A percentile compares a stretch with the other conserved stretches of the same genome.
phyloP scores from a whole-genome alignment of 352 stramenopile species.

The Phytophthora tubulina region DNA sequence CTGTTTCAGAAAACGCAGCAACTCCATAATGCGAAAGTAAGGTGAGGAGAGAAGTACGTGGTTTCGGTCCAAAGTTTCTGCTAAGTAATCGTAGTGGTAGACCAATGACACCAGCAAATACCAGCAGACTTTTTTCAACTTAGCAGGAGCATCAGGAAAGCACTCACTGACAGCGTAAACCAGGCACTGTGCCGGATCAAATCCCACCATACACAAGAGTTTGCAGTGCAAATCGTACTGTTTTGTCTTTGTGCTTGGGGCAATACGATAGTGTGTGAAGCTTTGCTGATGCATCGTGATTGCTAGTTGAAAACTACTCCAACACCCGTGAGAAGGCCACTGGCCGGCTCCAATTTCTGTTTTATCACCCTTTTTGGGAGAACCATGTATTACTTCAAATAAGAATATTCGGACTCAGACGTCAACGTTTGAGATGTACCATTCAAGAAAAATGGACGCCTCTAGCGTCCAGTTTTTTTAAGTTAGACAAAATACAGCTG shows the following conservation, averaged over 20 bases:
- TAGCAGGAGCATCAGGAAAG: no score
- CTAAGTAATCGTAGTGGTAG: not conserved
- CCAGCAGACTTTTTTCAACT: no score
- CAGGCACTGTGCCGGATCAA: no score
- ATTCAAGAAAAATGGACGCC: no score
- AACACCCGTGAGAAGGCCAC: constrained; percentile 91
- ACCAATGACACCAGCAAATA: not conserved
- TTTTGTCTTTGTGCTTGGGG: constrained; percentile 91
- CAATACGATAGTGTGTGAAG: constrained; percentile 95
- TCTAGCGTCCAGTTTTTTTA: no score
- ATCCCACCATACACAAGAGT: no score
- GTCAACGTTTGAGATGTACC: no score
- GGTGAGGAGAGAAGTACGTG: not conserved
- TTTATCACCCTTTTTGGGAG: constrained; percentile 81
- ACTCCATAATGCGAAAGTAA: not conserved
- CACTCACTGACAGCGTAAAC: no score
- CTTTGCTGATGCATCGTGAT: constrained; percentile 95
- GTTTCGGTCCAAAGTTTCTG: not conserved
- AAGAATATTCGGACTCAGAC: no score
- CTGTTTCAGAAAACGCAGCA: not conserved
- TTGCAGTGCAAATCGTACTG: no score
- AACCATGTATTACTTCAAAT: no score
- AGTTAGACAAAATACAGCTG: no score
- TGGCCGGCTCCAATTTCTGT: constrained; percentile 94
- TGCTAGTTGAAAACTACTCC: constrained; percentile 96